Evolutionary conservation across 2,329 filamentous ascomycete species (phyloP), one percentile per base, ranked within the genome.

Genomic region (Ophiocordyceps australis): DNA sequence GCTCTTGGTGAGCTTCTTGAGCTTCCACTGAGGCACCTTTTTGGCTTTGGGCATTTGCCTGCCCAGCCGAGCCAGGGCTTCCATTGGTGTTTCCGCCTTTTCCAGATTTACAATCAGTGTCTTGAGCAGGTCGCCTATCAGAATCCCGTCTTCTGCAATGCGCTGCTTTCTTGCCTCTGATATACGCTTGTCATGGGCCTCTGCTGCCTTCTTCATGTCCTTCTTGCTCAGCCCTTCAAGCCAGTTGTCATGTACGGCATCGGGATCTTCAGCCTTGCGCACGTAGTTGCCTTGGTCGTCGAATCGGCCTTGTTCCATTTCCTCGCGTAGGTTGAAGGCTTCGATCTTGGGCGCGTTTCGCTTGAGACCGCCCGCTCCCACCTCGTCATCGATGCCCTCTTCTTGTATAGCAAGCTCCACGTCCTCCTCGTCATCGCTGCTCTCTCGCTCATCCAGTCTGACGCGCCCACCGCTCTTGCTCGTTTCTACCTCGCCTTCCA

Each of bases 281-380:
- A 98, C 71, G 46, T 74, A 98, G 48, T 95, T 98, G 8, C 86
- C 86, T 2, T 74, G 59, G 38, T 89, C 78, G 45, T 98, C 89
- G 41, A 94, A 98, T 9, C 73, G 66, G 2, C 89, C 89, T 38
- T 95, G 86, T 42, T 95, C 83, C 47, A 91, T 74, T 49, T 98
- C 89, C 9, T 68, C 58, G 31, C 70, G 73, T 62, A 98, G 79
- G 44, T 98, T 95, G 62, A 98, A 98, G 3, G 86, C 86, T 48
- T 95, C 89, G 5, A 98, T 65, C 46, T 89, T 81, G 2, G 89
- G 89, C 2, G 89, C 89, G 48, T 94, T 82, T 40, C 74, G 79
- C 55, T 94, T 95, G 39, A 91, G 76, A 3, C 79, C 78, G 10
- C 89, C 89, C 2, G 81, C 75, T 3, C 89, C 89, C 5, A 98